phyloP scores from a whole-genome alignment of 2,329 filamentous ascomycete species.

The Clonostachys byssicola region DNA sequence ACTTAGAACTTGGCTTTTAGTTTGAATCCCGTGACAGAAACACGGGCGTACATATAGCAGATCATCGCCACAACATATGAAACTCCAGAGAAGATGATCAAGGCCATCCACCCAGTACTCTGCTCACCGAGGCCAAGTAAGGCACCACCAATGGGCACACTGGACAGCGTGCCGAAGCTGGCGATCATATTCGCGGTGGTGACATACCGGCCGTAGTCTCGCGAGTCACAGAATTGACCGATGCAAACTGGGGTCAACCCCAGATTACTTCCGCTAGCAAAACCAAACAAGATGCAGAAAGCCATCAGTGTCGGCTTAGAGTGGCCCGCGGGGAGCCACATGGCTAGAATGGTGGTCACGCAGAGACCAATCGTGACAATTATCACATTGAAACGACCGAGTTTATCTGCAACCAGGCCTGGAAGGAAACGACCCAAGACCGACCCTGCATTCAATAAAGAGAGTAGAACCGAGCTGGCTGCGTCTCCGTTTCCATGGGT shows the following conservation, averaged over 20 bases:
- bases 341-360: constrained; percentile 32
- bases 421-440: constrained; percentile 36
- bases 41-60: constrained; percentile 24
- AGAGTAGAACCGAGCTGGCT: constrained; percentile 35
- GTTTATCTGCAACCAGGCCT: constrained; percentile 32
- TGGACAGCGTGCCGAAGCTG: constrained; percentile 51
- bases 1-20: constrained; percentile 6
- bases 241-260: constrained; percentile 68
- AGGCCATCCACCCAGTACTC: constrained; percentile 24
- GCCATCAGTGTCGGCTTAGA: constrained; percentile 15
- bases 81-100: constrained; percentile 31
- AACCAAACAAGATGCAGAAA: constrained; percentile 65
- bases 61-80: constrained; percentile 23
- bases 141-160: constrained; percentile 15
- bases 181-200: constrained; percentile 68
- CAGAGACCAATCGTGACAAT: constrained; percentile 62
- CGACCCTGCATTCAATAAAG: constrained; percentile 35
- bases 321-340: constrained; percentile 46
- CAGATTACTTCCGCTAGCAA: constrained; percentile 68
- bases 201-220: constrained; percentile 66
- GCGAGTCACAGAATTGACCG: constrained; percentile 63
- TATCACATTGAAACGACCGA: constrained; percentile 40
- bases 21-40: constrained; percentile 28
- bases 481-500: constrained; percentile 22
- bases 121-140: constrained; percentile 20